Evolutionary conservation across 2,329 filamentous ascomycete genomes (phyloP), one percentile per base, ranked within the genome.

Genomic region (Aureobasidium sp.): DNA sequence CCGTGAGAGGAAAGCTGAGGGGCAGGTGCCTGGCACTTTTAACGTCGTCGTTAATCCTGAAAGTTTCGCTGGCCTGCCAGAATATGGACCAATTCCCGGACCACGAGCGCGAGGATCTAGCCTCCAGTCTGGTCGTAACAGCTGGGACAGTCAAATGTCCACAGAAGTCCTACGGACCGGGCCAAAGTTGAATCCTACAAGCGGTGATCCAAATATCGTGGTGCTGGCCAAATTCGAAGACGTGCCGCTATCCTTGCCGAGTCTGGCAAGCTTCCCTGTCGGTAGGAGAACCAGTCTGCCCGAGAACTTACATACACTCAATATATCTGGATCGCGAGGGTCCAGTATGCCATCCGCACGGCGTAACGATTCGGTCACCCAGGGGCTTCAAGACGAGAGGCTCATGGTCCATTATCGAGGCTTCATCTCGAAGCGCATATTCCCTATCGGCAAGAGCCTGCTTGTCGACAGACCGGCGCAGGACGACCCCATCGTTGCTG

Each of bases 1-100:
- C 32, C 75, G 83, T 44, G 83, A 85, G 68, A 77, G 74, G 63
- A 85, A 85, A 68, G 83, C 83, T 17, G 76, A 79, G 57, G 72
- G 72, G 8, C 75, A 75, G 41, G 72, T 71, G 37, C 82, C 83
- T 1, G 83, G 82, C 17, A 83, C 81, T 1, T 85, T 80, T 68
- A 76, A 80, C 68, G 80, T 85, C 23, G 73, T 84, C 23, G 77
- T 80, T 61, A 81, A 82, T 44, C 81, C 79, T 5, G 75, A 78
- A 17, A 84, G 80, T 69, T 85, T 85, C 67, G 73, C 75, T 29
- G 72, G 76, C 34, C 70, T 81, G 9, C 79, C 81, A 5, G 81
- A 84, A 66, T 83, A 83, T 68, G 73, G 72, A 15, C 42, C 59
- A 23, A 34, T 58, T 3, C 7, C 32, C 20, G 29, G 39, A 34